phyloP scores from a whole-genome alignment of 306 rosid genomes.

The Acacia crassicarpa region DNA sequence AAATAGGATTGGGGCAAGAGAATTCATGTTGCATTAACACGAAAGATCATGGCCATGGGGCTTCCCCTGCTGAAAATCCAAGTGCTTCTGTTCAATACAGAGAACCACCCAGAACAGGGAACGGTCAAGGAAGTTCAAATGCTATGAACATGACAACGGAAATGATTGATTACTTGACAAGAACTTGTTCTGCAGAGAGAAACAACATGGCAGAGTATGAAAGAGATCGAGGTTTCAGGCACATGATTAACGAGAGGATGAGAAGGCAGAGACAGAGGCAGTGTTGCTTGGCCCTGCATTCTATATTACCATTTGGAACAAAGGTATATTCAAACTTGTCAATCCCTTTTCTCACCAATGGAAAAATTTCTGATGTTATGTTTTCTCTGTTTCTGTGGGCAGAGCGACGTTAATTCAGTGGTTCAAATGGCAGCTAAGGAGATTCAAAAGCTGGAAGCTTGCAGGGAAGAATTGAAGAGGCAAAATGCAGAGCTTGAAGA shows the following conservation, averaged over 20 bases:
- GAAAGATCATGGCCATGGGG: neutral
- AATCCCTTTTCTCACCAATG: neutral
- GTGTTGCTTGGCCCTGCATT: slow-evolving; percentile 52
- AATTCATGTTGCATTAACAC: neutral
- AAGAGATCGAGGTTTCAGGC: slow-evolving; percentile 50
- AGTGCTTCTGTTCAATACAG: slow-evolving; percentile 54
- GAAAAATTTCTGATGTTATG: neutral
- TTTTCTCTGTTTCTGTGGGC: neutral
- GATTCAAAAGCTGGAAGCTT: slow-evolving; percentile 43
- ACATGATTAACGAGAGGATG: slow-evolving; percentile 73
- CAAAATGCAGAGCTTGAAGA: slow-evolving; percentile 42
- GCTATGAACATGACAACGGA: slow-evolving; percentile 40
- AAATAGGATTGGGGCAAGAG: neutral
- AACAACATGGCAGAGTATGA: slow-evolving; percentile 20
- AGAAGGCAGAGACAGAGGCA: slow-evolving; percentile 69
- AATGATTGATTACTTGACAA: slow-evolving; percentile 48
- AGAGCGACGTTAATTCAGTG: slow-evolving; percentile 71
- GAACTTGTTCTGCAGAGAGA: slow-evolving; percentile 5
- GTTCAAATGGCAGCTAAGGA: slow-evolving; percentile 51
- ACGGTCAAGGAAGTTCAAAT: neutral
- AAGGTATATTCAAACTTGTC: slow-evolving; percentile 43
- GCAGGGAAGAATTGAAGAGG: slow-evolving; percentile 47
- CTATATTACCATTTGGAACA: slow-evolving; percentile 65
- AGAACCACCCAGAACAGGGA: slow-evolving; percentile 21
- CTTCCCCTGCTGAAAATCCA: neutral